Evolutionary conservation across 2,329 filamentous ascomycete genomes (phyloP).

Genomic region (Graphiopsis chlorocephala): DNA sequence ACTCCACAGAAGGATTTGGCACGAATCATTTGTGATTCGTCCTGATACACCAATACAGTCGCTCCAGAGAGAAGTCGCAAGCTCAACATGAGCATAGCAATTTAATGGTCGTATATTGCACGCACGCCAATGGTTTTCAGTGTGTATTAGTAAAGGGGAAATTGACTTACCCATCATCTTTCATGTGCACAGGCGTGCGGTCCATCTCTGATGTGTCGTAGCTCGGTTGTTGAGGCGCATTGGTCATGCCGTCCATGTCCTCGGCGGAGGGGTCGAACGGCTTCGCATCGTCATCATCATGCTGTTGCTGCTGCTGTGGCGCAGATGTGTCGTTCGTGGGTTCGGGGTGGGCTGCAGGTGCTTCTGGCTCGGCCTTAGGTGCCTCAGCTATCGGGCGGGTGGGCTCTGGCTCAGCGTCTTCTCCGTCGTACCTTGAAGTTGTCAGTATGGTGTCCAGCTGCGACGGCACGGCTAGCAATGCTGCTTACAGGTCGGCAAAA

Average conservation of each 20-base stretch:
- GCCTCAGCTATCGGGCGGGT: conserved; percentile 14
- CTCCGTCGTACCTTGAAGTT: conserved; percentile 44
- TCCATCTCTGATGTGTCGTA: conserved; percentile 2
- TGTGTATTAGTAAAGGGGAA: neutral
- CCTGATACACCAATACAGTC: neutral
- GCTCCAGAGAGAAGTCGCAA: neutral
- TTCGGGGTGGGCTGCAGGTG: conserved; percentile 19
- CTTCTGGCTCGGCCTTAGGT: conserved; percentile 14
- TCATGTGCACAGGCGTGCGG: conserved; percentile 49
- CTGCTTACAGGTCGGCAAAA: conserved; percentile 86
- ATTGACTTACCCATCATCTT: conserved; percentile 82
- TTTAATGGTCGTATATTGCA: neutral
- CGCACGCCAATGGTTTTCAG: conserved; percentile 7
- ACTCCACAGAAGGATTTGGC: neutral
- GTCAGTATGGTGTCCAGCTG: conserved; percentile 14
- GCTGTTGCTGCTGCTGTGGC: conserved; percentile 10
- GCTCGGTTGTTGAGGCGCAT: neutral
- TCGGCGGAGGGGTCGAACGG: conserved; percentile 46
- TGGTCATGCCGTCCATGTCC: conserved; percentile 12
- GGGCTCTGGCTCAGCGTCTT: conserved; percentile 57
- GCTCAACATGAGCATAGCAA: neutral
- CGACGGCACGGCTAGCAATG: neutral
- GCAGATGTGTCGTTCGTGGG: neutral
- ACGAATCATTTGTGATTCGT: neutral
- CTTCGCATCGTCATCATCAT: conserved; percentile 44